Evolutionary conservation across 768 basidiomycete genomes (phyloP).

Genomic region (Agaricus bisporus): DNA sequence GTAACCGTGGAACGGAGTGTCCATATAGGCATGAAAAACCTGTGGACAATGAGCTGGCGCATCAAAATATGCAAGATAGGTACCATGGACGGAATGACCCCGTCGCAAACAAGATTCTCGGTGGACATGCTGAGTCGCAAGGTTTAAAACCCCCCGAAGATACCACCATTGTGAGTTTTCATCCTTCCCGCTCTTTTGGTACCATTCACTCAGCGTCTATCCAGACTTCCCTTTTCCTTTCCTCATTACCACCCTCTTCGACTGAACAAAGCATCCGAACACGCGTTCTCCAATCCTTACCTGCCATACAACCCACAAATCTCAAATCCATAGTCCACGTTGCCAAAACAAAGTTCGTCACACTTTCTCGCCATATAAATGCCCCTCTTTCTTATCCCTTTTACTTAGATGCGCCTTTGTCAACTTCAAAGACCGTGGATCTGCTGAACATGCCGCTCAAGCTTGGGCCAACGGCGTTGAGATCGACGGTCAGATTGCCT

Average conservation of each 20-base stretch:
- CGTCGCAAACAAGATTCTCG: slow-evolving; percentile 87
- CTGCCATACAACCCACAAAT: slow-evolving; percentile 53
- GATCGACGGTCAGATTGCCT: slow-evolving; percentile 66
- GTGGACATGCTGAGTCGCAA: slow-evolving; percentile 69
- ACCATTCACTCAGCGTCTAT: not conserved
- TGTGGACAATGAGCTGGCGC: slow-evolving; percentile 71
- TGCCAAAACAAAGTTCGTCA: slow-evolving; percentile 62
- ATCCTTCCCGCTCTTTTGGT: not conserved
- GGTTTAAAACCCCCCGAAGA: slow-evolving; percentile 92
- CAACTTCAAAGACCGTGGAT: slow-evolving; percentile 77
- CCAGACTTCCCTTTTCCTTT: slow-evolving; percentile 84
- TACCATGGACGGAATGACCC: slow-evolving; percentile 93
- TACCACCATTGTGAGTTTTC: slow-evolving; percentile 61
- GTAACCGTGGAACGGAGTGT: slow-evolving; percentile 86
- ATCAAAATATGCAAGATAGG: slow-evolving; percentile 92
- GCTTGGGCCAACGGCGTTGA: slow-evolving; percentile 91
- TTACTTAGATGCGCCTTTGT: slow-evolving; percentile 81
- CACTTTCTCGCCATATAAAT: slow-evolving; percentile 3
- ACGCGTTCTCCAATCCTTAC: slow-evolving; percentile 60
- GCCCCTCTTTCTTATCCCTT: not conserved
- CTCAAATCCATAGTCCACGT: slow-evolving; percentile 85
- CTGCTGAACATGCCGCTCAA: slow-evolving; percentile 86
- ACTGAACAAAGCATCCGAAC: slow-evolving; percentile 75
- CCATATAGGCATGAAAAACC: slow-evolving; percentile 96
- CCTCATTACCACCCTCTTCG: slow-evolving; percentile 62